phyloP scores from a whole-genome alignment of 1,284 basidiomycete genomes.

The Ganoderma leucocontextum region DNA sequence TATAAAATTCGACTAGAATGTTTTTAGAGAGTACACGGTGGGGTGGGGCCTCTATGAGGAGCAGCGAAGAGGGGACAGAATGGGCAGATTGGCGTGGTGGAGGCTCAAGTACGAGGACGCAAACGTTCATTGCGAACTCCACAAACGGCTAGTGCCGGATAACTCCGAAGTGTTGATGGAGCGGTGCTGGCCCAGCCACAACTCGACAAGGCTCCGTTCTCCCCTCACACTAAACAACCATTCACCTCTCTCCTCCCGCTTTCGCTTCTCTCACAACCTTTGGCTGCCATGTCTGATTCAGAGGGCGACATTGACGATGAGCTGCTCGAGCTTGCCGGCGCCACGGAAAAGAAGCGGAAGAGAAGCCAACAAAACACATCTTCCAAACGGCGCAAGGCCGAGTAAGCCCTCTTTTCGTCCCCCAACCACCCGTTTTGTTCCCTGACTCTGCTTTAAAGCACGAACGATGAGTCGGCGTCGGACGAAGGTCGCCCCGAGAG shows the following conservation, averaged over 20 bases:
- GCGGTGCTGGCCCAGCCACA: not conserved
- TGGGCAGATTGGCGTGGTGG: not conserved
- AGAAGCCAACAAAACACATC: constrained; percentile 41
- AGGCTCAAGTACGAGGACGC: too few species aligned
- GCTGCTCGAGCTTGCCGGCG: constrained; percentile 72
- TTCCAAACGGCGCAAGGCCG: constrained; percentile 58
- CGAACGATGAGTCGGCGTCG: constrained; percentile 39
- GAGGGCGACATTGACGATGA: constrained; percentile 76
- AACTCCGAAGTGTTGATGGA: constrained; percentile 12
- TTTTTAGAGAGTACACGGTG: not conserved
- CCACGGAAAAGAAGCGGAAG: constrained; percentile 61
- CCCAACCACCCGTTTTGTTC: constrained; percentile 15
- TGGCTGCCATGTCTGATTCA: constrained; percentile 69
- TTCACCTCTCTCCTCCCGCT: constrained; percentile 4
- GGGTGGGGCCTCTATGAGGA: not conserved
- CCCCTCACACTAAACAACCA: constrained; percentile 11
- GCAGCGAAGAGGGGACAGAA: not conserved
- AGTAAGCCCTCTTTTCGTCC: constrained; percentile 46
- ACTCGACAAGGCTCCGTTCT: not conserved
- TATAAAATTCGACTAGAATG: too few species aligned
- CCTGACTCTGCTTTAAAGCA: constrained; percentile 18
- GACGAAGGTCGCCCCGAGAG: constrained; percentile 67
- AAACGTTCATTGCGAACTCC: constrained; percentile 19
- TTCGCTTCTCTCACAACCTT: not conserved
- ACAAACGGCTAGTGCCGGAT: constrained; percentile 17